Conservation (phyloP, 2,329 filamentous ascomycete genomes). For the Epichloe sp. region DNA sequence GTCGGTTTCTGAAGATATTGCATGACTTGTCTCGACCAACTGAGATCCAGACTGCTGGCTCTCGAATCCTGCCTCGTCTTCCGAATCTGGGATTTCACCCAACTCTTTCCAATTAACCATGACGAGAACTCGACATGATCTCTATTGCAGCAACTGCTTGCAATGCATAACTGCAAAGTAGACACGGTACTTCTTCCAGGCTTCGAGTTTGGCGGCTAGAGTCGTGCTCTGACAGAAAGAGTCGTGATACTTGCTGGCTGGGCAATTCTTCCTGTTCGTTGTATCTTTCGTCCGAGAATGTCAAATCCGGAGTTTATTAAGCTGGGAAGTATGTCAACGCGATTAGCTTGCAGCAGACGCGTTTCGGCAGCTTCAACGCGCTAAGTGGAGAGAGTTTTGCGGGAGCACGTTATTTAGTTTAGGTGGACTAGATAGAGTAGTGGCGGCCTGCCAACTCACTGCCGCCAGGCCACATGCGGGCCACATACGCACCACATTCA, state of each 20-base stretch:
- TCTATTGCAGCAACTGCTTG: conserved; percentile 4
- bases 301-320: background rate
- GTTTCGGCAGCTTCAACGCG: conserved; percentile 8
- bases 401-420: background rate
- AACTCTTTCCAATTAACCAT: conserved; percentile 38
- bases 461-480: background rate
- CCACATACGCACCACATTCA: background rate
- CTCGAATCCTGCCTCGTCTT: conserved; percentile 33
- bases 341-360: conserved; percentile 14
- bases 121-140: conserved; percentile 16
- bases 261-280: background rate
- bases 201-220: background rate
- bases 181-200: background rate
- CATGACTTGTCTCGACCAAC: background rate
- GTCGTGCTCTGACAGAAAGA: background rate
- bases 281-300: background rate
- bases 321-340: conserved; percentile 10
- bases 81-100: conserved; percentile 38
- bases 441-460: background rate
- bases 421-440: background rate
- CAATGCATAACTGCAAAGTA: background rate
- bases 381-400: conserved; percentile 1
- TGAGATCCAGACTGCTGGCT: conserved; percentile 14
- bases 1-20: background rate
- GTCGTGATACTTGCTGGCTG: background rate